These are phyloP conservation scores for Herpetomonas muscarum DNA, from an alignment of 208 protist genomes.

Conservation along the genomic window DNA sequence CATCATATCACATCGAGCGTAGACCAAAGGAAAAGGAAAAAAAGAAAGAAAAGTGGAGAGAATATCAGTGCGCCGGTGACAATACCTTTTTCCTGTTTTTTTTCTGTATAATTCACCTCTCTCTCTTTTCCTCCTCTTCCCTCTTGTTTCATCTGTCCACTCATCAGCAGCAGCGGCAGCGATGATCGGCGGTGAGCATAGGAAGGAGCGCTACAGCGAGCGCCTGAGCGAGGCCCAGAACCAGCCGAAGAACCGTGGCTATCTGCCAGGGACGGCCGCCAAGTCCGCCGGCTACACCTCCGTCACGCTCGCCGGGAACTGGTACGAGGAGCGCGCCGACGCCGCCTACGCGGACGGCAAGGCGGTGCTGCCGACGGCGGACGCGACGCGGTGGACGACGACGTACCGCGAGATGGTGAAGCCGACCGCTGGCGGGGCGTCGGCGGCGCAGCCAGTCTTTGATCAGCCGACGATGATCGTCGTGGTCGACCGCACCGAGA, in stretches of 20 bases:
- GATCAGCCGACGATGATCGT: conserved; percentile 69
- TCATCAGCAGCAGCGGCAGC: background rate
- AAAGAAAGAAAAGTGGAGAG: too few relatives aligned
- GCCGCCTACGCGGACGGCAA: conserved; percentile 77
- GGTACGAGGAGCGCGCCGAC: conserved; percentile 79
- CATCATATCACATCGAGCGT: background rate
- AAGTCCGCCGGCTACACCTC: conserved; percentile 74
- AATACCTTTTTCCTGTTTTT: background rate
- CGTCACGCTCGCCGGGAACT: conserved; percentile 77
- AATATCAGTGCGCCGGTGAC: too few relatives aligned
- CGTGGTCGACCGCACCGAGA: conserved; percentile 68
- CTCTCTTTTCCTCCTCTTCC: conserved; percentile 2
- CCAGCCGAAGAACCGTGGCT: conserved; percentile 84
- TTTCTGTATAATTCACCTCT: background rate
- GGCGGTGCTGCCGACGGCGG: conserved; percentile 40
- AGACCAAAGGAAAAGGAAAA: conserved; percentile 3
- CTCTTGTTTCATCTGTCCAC: background rate
- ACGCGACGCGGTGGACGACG: conserved; percentile 45
- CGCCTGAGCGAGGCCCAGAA: conserved; percentile 63
- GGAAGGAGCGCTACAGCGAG: conserved; percentile 88
- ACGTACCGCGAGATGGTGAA: conserved; percentile 43
- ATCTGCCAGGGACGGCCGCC: conserved; percentile 75
- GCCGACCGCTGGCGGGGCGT: conserved; percentile 1
- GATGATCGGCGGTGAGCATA: conserved; percentile 89
- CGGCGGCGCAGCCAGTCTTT: conserved; percentile 24